Evolutionary conservation across 2,329 filamentous ascomycete species (phyloP).

Genomic region (Neofusicoccum ribis): DNA sequence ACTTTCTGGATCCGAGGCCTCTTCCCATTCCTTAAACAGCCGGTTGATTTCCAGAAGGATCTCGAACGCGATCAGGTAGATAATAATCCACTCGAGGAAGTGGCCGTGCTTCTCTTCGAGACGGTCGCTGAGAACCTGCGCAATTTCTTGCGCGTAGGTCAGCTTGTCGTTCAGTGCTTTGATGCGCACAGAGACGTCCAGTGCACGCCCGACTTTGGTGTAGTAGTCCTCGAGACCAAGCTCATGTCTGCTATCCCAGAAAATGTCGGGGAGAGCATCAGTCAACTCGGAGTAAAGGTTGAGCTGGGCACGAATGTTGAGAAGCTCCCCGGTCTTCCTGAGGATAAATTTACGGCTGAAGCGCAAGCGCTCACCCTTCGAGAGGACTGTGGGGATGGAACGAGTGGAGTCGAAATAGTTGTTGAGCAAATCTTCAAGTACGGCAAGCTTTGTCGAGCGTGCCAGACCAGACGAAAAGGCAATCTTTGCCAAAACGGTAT

Average conservation of each 20-base stretch:
- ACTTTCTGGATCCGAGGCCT: constrained; percentile 43
- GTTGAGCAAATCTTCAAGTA: constrained; percentile 79
- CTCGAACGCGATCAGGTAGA: constrained; percentile 88
- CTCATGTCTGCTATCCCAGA: constrained; percentile 91
- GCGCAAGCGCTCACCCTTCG: constrained; percentile 62
- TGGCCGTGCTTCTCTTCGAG: constrained; percentile 88
- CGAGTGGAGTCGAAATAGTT: constrained; percentile 87
- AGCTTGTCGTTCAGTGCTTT: constrained; percentile 93
- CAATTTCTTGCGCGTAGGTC: constrained; percentile 96
- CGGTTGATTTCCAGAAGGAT: constrained; percentile 82
- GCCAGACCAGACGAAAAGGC: constrained; percentile 95
- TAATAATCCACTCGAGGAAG: constrained; percentile 92
- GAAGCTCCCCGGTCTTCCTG: constrained; percentile 88
- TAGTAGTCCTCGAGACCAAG: constrained; percentile 92
- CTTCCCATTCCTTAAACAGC: constrained; percentile 63
- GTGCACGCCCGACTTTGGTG: constrained; percentile 82
- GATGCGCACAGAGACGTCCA: constrained; percentile 91
- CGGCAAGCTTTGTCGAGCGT: constrained; percentile 87
- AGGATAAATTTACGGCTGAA: constrained; percentile 74
- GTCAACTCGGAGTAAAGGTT: constrained; percentile 98
- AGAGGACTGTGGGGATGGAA: constrained; percentile 75
- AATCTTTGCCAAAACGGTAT: constrained; percentile 82
- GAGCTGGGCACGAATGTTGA: constrained; percentile 84
- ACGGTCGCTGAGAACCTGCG: constrained; percentile 81
- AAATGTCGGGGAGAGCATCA: constrained; percentile 90